Percentiles rank a stretch among this genome's conserved stretches.
Evolutionary conservation across 1,284 basidiomycete species (phyloP).

Genomic region (Mycena citricolor): DNA sequence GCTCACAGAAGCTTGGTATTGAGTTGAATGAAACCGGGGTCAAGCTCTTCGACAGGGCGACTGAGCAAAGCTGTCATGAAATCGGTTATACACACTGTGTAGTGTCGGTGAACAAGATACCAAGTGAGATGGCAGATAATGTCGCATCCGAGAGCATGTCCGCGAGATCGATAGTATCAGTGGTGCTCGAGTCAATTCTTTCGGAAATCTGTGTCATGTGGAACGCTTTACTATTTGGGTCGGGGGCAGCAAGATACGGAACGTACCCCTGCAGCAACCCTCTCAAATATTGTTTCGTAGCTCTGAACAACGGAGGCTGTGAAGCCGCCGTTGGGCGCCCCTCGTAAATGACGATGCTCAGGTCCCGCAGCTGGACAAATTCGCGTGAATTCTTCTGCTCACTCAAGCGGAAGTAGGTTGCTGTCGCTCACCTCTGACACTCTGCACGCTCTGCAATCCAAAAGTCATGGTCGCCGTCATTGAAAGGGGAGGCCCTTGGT

Average conservation of each 20-base stretch:
- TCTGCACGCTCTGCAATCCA: constrained; percentile 14
- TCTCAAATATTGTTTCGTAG: constrained; percentile 14
- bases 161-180: constrained; percentile 2
- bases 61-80: too few relatives aligned
- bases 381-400: constrained; percentile 12
- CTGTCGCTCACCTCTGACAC: constrained; percentile 8
- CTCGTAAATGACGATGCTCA: constrained; percentile 15
- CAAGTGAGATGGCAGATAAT: constrained; percentile 15
- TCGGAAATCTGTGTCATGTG: too few relatives aligned
- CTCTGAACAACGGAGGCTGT: constrained; percentile 2
- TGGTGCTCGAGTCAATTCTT: constrained; percentile 11
- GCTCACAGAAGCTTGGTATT: too few relatives aligned
- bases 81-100: too few relatives aligned
- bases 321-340: constrained; percentile 14
- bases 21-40: too few relatives aligned
- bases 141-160: constrained; percentile 11
- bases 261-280: constrained; percentile 10
- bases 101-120: too few relatives aligned
- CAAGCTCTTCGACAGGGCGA: too few relatives aligned
- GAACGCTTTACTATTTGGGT: constrained; percentile 2
- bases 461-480: constrained; percentile 14
- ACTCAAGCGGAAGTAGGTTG: not conserved
- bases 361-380: too few relatives aligned
- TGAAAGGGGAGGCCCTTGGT: constrained; percentile 8
- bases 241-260: not conserved